phyloP scores from a whole-genome alignment of 2,329 filamentous ascomycete genomes.

The Pezicula radicicola region DNA sequence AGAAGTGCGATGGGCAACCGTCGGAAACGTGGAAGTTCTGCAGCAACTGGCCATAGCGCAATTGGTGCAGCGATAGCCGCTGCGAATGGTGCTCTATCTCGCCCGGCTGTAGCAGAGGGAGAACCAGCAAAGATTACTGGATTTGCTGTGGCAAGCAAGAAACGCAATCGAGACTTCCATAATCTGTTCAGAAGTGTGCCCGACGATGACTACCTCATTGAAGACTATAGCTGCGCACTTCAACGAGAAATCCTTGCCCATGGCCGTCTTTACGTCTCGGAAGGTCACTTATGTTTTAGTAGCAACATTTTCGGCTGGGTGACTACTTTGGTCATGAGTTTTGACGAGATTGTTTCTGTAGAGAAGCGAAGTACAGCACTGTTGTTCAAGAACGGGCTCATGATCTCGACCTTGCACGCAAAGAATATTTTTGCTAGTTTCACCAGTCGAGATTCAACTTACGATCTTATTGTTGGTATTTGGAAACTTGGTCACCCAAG shows the following conservation, averaged over 20 bases:
- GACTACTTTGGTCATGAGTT: constrained; percentile 95
- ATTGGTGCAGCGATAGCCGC: constrained; percentile 71
- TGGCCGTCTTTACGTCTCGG: constrained; percentile 90
- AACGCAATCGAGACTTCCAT: constrained; percentile 94
- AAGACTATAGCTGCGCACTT: constrained; percentile 95
- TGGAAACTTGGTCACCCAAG: constrained; percentile 97
- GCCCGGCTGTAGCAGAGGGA: constrained; percentile 49
- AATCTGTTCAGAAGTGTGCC: constrained; percentile 92
- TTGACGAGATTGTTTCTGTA: constrained; percentile 94
- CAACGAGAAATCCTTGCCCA: constrained; percentile 95
- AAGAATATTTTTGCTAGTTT: constrained; percentile 96
- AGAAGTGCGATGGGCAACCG: constrained; percentile 57
- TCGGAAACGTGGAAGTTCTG: constrained; percentile 81
- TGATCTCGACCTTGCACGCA: constrained; percentile 92
- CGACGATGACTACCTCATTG: constrained; percentile 95
- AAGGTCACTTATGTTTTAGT: constrained; percentile 96
- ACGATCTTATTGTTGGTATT: constrained; percentile 95
- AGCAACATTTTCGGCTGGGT: constrained; percentile 99
- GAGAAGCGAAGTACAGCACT: constrained; percentile 96
- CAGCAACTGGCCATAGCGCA: constrained; percentile 49
- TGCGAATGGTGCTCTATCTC: constrained; percentile 67
- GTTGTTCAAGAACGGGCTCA: constrained; percentile 94
- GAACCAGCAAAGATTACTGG: constrained; percentile 79
- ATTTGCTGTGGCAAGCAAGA: constrained; percentile 94
- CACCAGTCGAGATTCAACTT: constrained; percentile 90